Base-by-base conservation (phyloP, 352 stramenopile species). In the Phytophthora hibernalis region DNA sequence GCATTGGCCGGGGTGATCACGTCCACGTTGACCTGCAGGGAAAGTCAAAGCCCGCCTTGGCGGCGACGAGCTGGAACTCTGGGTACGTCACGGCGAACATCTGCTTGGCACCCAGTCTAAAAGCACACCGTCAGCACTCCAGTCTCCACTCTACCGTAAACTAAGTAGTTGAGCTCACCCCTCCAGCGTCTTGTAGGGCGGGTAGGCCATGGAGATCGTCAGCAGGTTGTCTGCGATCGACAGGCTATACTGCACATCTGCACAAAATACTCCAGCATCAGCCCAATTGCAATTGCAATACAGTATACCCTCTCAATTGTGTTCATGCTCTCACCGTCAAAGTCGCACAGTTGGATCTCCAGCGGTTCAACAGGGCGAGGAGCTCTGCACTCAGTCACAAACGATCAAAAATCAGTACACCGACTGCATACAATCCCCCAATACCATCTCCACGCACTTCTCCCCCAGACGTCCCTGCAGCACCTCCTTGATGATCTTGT, bases 401-500 rank as follows among this genome's bases (percentile, higher is more conserved):
- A 11, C 5, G 8, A 52, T n/a, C 22, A 54, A 11, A 44, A 50
- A 8, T 54, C 6, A 69, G 35, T 40, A 40, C 9, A 16, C 2
- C 9, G 8, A 40, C 9, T n/a, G 13, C 15, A 15, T 8, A 22
- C 40, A 26, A 15, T 47, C 40, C 40, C 40, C 11, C 40, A 9
- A 18, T 9, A 5, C 2, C n/a, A 47, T 2, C 2, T 1, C 1
- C 30, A 87, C 85, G 22, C 47, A 95, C 87, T 79, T 88, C 49
- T 84, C 81, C 9, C 85, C 87, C 40, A 95, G 40, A 31, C 85
- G 85, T 20, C 79, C 82, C 54, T 85, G 70, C 9, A 95, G 71
- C 47, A 95, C 84, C 73, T 93, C 85, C 74, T 93, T 92, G 37
- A 95, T 82, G 68, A 95, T 93, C 81, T 95, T 95, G 80, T 93